Conservation (phyloP, 2,329 filamentous ascomycete genomes). For the Coniochaeta hoffmannii region DNA sequence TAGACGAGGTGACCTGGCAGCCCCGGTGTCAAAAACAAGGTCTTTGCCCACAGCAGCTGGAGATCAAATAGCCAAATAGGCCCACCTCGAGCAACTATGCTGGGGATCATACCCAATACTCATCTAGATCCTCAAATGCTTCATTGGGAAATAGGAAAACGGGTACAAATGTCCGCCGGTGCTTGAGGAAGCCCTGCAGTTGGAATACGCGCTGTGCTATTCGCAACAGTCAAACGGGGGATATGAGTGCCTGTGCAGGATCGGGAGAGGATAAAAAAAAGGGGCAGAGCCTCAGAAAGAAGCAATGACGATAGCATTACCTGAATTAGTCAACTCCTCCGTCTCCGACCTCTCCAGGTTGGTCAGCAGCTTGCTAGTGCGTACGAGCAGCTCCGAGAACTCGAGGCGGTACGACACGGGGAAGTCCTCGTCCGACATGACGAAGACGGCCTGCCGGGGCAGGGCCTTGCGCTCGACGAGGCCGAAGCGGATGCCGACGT, state of each 20-base stretch:
- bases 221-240: neutral
- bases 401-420: slow-evolving; percentile 63
- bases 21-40: neutral
- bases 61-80: neutral
- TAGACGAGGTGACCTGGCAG: neutral
- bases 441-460: slow-evolving; percentile 39
- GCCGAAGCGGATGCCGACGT: slow-evolving; percentile 62
- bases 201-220: neutral
- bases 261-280: neutral
- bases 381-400: slow-evolving; percentile 63
- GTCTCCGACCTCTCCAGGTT: slow-evolving; percentile 57
- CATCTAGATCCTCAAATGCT: neutral
- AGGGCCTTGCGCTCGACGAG: slow-evolving; percentile 39
- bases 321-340: slow-evolving; percentile 51
- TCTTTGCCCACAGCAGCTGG: neutral
- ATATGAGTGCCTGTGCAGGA: slow-evolving; percentile 9
- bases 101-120: neutral
- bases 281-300: slow-evolving; percentile 23
- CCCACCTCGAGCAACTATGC: neutral
- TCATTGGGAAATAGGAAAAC: neutral
- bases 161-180: neutral
- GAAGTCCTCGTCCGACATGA: slow-evolving; percentile 53
- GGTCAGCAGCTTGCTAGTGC: slow-evolving; percentile 54
- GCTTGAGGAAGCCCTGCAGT: neutral
- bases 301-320: slow-evolving; percentile 61